These are phyloP conservation scores for Neoascochyta sp. DNA, from an alignment of 2,329 filamentous ascomycete species.

Conservation along the genomic window DNA sequence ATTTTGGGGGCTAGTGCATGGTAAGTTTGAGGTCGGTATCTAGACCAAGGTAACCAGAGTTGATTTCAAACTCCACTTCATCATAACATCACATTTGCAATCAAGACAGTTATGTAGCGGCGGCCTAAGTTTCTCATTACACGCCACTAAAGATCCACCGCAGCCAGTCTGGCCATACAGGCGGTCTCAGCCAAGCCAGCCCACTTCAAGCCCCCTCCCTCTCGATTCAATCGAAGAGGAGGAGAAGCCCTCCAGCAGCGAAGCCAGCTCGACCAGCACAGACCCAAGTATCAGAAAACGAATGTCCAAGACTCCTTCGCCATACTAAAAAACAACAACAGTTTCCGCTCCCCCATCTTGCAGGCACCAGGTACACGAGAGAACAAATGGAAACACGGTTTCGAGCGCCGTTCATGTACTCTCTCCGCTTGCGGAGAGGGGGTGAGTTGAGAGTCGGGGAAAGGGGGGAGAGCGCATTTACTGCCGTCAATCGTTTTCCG, in stretches of 20 bases:
- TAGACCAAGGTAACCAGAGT: conserved; percentile 8
- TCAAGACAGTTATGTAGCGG: conserved; percentile 17
- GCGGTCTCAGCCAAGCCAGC: conserved; percentile 28
- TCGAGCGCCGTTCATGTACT: conserved; percentile 31
- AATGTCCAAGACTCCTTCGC: conserved; percentile 13
- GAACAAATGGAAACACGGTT: conserved; percentile 36
- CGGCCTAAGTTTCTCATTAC: conserved; percentile 30
- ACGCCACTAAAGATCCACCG: conserved; percentile 23
- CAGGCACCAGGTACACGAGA: conserved; percentile 11
- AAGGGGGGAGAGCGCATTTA: too few species aligned
- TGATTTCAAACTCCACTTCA: conserved; percentile 7
- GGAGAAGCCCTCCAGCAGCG: conserved; percentile 20
- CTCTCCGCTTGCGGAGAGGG: conserved; percentile 27
- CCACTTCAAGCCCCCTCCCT: conserved; percentile 20
- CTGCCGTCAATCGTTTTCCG: too few species aligned
- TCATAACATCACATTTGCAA: not conserved
- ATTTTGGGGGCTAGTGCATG: conserved; percentile 48
- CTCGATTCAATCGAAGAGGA: too few species aligned
- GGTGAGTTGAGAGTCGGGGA: conserved; percentile 10
- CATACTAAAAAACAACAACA: conserved; percentile 13
- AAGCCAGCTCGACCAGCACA: conserved; percentile 21
- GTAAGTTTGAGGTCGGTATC: conserved; percentile 43
- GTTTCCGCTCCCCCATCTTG: conserved; percentile 10
- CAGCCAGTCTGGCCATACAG: conserved; percentile 21
- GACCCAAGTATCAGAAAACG: conserved; percentile 19